A percentile compares a stretch with the other conserved stretches of the same genome.
Evolutionary conservation across 2,329 filamentous ascomycete species (phyloP).

Genomic region (Beauveria sp.): DNA sequence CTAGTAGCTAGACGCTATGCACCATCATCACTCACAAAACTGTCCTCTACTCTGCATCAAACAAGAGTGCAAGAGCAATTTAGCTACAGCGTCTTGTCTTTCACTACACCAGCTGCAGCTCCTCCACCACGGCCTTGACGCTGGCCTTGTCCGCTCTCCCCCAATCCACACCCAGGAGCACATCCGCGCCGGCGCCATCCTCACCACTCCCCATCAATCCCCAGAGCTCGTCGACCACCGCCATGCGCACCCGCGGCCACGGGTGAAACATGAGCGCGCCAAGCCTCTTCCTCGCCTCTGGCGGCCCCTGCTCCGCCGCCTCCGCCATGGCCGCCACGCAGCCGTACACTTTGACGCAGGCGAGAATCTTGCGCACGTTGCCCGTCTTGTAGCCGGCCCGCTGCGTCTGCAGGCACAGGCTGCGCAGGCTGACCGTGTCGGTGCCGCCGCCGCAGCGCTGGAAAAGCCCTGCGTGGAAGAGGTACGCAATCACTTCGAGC

Average conservation of each 20-base stretch:
- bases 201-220: constrained; percentile 26
- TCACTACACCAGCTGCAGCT: constrained; percentile 31
- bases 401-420: constrained; percentile 63
- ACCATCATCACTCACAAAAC: no score
- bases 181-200: constrained; percentile 21
- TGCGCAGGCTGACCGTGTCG: constrained; percentile 32
- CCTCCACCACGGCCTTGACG: constrained; percentile 35
- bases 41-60: no score
- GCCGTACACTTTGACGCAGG: constrained; percentile 73
- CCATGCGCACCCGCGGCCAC: constrained; percentile 63
- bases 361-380: constrained; percentile 74
- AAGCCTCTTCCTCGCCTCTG: constrained; percentile 58
- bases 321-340: constrained; percentile 44
- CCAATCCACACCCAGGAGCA: constrained; percentile 50
- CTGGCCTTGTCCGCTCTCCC: constrained; percentile 41
- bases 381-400: constrained; percentile 76
- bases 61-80: neutral
- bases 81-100: neutral
- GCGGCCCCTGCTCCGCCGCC: constrained; percentile 27
- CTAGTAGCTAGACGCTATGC: no score
- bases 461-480: constrained; percentile 57
- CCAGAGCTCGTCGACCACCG: constrained; percentile 56
- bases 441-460: constrained; percentile 24
- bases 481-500: constrained; percentile 68
- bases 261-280: constrained; percentile 70